Evolutionary conservation across 169 alveolate genomes (phyloP).

Genomic region (Plasmodium coatneyi): DNA sequence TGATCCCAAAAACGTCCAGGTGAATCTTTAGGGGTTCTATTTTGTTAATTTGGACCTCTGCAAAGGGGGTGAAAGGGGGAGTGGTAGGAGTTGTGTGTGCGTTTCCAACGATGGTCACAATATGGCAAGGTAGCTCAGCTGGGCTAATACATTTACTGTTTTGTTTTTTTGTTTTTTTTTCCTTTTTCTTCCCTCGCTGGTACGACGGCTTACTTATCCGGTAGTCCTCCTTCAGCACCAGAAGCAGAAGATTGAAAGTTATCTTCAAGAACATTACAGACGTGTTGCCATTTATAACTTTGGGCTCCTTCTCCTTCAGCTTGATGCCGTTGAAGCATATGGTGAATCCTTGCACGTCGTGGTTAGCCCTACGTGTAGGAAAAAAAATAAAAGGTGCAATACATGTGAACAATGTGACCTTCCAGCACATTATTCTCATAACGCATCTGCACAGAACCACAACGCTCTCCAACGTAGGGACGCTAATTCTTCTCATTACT

Average conservation of each 20-base stretch:
- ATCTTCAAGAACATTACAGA: slow-evolving; percentile 44
- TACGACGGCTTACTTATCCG: slow-evolving; percentile 32
- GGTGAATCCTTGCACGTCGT: slow-evolving; percentile 58
- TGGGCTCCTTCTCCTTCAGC: slow-evolving; percentile 47
- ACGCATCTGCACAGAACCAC: neutral
- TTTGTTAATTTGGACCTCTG: slow-evolving; percentile 44
- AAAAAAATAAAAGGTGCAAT: neutral
- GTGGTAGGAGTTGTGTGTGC: neutral
- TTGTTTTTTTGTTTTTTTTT: neutral
- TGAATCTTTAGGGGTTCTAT: slow-evolving; percentile 32
- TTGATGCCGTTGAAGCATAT: slow-evolving; percentile 42
- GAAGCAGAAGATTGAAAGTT: slow-evolving; percentile 35
- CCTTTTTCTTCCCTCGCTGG: too few relatives aligned
- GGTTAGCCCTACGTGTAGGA: slow-evolving; percentile 13
- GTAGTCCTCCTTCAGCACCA: slow-evolving; percentile 54
- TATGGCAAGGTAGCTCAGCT: neutral
- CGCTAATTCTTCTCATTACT: slow-evolving; percentile 20
- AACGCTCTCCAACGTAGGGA: neutral
- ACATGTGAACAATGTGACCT: neutral
- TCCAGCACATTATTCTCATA: neutral
- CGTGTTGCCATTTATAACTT: slow-evolving; percentile 12
- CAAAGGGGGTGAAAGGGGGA: neutral
- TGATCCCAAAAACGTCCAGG: slow-evolving; percentile 25
- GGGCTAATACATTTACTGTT: neutral
- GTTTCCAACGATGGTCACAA: neutral